These are phyloP conservation scores for Huntiella abstrusa DNA, from an alignment of 2,329 filamentous ascomycete genomes.

Conservation along the genomic window DNA sequence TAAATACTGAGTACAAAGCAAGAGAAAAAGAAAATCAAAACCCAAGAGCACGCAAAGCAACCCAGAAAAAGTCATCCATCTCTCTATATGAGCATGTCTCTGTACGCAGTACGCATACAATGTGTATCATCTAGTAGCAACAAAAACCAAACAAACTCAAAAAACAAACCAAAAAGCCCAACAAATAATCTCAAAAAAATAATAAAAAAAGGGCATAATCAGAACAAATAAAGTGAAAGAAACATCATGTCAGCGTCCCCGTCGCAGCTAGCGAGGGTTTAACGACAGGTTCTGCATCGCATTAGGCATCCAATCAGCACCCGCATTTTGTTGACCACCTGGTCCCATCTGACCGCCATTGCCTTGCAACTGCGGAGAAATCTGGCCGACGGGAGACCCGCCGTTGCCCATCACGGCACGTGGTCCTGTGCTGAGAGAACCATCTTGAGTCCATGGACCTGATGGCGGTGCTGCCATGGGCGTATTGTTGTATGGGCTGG, in stretches of 20 bases:
- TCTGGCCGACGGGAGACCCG: background rate
- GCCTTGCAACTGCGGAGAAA: conserved; percentile 3
- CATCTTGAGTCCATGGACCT: background rate
- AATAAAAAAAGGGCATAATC: background rate
- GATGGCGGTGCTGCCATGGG: background rate
- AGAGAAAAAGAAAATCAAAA: conserved; percentile 4
- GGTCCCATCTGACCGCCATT: conserved; percentile 1
- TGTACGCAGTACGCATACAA: too few relatives aligned
- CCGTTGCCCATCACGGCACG: conserved; percentile 1
- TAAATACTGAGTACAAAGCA: background rate
- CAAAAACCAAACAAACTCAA: background rate
- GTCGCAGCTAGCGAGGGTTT: conserved; percentile 32
- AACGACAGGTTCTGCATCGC: conserved; percentile 55
- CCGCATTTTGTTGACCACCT: conserved; percentile 12
- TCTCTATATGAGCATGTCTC: too few relatives aligned
- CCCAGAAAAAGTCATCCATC: conserved; percentile 14
- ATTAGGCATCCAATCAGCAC: conserved; percentile 38
- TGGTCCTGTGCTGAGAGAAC: background rate
- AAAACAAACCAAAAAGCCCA: conserved; percentile 6
- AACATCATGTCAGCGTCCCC: background rate
- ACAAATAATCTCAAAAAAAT: conserved; percentile 2
- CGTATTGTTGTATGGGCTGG: conserved; percentile 6
- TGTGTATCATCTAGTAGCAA: conserved; percentile 13
- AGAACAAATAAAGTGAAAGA: too few relatives aligned
- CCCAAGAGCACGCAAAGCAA: conserved; percentile 5